phyloP scores from a whole-genome alignment of 2,329 filamentous ascomycete genomes.

The Phoma sp. region DNA sequence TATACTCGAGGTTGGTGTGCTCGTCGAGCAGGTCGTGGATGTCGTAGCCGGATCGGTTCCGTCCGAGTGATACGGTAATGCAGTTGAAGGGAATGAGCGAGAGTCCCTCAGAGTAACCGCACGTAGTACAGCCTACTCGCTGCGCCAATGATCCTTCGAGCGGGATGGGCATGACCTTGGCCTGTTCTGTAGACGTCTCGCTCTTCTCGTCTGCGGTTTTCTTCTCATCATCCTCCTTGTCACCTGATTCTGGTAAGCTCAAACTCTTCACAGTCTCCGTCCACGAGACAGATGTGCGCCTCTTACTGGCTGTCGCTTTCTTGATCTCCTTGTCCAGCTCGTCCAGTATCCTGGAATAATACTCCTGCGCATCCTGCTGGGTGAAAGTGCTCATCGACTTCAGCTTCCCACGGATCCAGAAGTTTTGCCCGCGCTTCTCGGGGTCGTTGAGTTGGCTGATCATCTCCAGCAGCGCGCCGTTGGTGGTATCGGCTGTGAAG shows the following conservation, averaged over 20 bases:
- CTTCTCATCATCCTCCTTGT: constrained; percentile 8
- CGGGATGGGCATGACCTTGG: constrained; percentile 66
- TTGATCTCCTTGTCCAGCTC: constrained; percentile 79
- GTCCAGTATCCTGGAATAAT: constrained; percentile 88
- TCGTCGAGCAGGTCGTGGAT: constrained; percentile 81
- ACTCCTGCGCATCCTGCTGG: constrained; percentile 97
- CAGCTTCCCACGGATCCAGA: constrained; percentile 81
- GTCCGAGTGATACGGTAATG: constrained; percentile 80
- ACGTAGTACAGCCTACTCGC: constrained; percentile 83
- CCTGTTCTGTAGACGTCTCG: constrained; percentile 11
- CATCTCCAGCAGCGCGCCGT: constrained; percentile 65
- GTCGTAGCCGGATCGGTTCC: constrained; percentile 65
- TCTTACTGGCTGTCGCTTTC: constrained; percentile 52
- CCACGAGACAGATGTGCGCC: constrained; percentile 45
- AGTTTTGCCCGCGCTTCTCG: constrained; percentile 72
- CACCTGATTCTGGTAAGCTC: constrained; percentile 19
- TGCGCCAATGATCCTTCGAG: constrained; percentile 88
- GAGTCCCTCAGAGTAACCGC: constrained; percentile 85
- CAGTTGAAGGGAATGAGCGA: constrained; percentile 94
- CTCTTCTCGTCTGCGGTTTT: constrained; percentile 13
- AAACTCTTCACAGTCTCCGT: constrained; percentile 34
- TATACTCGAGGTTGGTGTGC: constrained; percentile 82
- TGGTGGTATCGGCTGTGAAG: constrained; percentile 53
- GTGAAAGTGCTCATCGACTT: constrained; percentile 96
- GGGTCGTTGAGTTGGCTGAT: constrained; percentile 73